phyloP scores from a whole-genome alignment of 1,284 basidiomycete genomes.

The Grifola frondosa region DNA sequence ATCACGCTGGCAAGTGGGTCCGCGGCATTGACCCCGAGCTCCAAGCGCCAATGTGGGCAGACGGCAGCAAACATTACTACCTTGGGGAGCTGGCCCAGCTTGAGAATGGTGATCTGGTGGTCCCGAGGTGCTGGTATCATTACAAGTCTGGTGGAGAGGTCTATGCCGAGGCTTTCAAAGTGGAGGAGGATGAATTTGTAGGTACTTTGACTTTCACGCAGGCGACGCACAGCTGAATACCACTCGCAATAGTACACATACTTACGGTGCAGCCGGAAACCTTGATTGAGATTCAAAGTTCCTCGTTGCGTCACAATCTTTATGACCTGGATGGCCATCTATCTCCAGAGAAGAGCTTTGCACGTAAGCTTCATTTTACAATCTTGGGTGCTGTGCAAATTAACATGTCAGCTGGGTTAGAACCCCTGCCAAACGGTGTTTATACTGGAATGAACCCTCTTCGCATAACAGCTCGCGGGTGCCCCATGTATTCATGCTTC shows the following conservation, averaged over 20 bases:
- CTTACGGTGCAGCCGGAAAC: too few species aligned
- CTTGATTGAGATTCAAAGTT: too few species aligned
- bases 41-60: constrained; percentile 1
- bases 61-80: constrained; percentile 2
- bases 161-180: background rate
- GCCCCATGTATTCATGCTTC: background rate
- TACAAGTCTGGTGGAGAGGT: background rate
- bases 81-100: constrained; percentile 25
- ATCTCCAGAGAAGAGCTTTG: too few species aligned
- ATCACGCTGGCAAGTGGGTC: too few species aligned
- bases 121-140: constrained; percentile 9
- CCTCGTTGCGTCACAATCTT: too few species aligned
- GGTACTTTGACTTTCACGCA: too few species aligned
- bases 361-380: too few species aligned
- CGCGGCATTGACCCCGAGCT: background rate
- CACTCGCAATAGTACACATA: too few species aligned
- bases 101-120: constrained; percentile 13
- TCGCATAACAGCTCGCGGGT: constrained; percentile 15
- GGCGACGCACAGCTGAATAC: too few species aligned
- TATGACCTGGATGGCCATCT: too few species aligned
- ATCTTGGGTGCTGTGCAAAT: too few species aligned
- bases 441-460: constrained; percentile 4
- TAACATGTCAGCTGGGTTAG: background rate
- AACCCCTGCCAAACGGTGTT: constrained; percentile 2
- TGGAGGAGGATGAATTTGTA: background rate